phyloP scores from a whole-genome alignment of 257 asterid species.

The Henckelia pumila region DNA sequence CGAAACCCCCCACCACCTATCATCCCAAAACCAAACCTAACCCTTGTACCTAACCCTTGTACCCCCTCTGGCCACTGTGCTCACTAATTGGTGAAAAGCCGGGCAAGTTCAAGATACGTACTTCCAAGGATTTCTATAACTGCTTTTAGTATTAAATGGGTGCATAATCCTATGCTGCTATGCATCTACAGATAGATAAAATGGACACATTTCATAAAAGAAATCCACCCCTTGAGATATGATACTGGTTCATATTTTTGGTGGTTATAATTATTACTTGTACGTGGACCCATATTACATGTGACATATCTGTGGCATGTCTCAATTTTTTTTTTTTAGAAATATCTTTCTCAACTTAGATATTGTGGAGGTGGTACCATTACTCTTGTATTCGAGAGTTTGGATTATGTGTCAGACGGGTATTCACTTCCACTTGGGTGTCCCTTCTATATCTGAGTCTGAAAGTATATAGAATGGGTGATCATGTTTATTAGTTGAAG shows the following conservation, averaged over 20 bases:
- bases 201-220: not conserved
- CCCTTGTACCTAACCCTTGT: too few relatives aligned
- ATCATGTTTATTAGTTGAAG: not conserved
- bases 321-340: not conserved
- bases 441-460: not conserved
- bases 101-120: too few relatives aligned
- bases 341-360: not conserved
- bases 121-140: too few relatives aligned
- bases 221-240: not conserved
- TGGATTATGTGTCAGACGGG: not conserved
- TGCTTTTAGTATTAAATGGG: conserved; percentile 11
- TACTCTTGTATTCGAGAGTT: not conserved
- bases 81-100: too few relatives aligned
- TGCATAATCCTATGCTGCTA: not conserved
- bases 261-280: not conserved
- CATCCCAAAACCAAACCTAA: too few relatives aligned
- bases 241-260: not conserved
- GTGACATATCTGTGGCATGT: not conserved
- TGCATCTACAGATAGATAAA: conserved; percentile 4
- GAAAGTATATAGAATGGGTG: not conserved
- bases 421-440: conserved; percentile 9
- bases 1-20: too few relatives aligned
- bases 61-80: too few relatives aligned
- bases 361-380: not conserved
- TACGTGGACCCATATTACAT: not conserved